These are phyloP conservation scores for Nitzschia sp. DNA, from an alignment of 108 stramenopile species.

Conservation along the genomic window DNA sequence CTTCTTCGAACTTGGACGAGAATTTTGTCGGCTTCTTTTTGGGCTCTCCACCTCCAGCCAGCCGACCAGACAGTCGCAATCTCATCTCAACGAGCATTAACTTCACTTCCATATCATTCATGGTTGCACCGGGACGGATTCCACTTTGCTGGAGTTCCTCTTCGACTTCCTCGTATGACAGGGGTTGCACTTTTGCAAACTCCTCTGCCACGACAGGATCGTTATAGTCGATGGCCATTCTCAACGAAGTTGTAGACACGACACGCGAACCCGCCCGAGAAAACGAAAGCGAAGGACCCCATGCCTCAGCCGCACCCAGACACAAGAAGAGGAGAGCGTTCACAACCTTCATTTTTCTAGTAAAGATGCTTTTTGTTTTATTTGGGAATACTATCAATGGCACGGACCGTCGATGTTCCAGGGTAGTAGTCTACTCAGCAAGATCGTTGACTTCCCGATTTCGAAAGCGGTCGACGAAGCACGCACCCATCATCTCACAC, in stretches of 20 bases:
- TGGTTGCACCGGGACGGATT: constrained; percentile 63
- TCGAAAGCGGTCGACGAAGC: background rate
- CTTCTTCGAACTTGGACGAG: constrained; percentile 82
- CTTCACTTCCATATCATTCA: constrained; percentile 86
- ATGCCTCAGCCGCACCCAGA: constrained; percentile 7
- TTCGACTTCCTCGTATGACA: constrained; percentile 81
- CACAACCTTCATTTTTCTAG: constrained; percentile 1
- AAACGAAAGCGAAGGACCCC: constrained; percentile 8
- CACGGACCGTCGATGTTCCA: no score
- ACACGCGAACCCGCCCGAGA: background rate
- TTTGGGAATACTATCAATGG: no score
- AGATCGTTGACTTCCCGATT: background rate
- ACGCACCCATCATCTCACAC: no score
- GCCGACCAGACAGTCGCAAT: constrained; percentile 51
- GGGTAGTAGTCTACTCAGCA: no score
- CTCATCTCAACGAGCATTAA: constrained; percentile 84
- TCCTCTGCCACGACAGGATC: constrained; percentile 86
- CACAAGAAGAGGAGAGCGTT: constrained; percentile 2
- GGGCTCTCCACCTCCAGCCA: constrained; percentile 28
- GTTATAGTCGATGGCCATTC: constrained; percentile 87
- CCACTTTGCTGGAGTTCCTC: constrained; percentile 70
- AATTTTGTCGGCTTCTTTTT: constrained; percentile 53
- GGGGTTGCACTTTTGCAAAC: constrained; percentile 65
- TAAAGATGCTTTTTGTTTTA: background rate
- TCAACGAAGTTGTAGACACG: constrained; percentile 18